Evolutionary conservation across 805 yeast genomes (phyloP).

Genomic region (Starmera amethionina): DNA sequence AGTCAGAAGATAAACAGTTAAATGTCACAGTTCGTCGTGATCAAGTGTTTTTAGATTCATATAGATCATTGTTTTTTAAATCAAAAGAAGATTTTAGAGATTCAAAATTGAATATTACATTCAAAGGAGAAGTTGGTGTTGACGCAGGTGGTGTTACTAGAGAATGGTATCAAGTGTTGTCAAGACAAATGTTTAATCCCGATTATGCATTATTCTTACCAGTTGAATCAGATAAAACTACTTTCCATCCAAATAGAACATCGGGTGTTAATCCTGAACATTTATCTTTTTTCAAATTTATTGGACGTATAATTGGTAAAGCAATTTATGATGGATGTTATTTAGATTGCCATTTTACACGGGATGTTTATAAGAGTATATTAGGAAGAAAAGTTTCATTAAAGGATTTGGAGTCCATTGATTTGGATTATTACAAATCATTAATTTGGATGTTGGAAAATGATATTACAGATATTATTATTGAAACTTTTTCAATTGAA

Average conservation of each 20-base stretch:
- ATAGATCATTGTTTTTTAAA: conserved; percentile 72
- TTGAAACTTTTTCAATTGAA: conserved; percentile 90
- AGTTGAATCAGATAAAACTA: conserved; percentile 83
- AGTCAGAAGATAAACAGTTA: conserved; percentile 34
- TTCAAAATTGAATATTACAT: conserved; percentile 68
- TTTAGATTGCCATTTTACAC: conserved; percentile 88
- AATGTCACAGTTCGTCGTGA: conserved; percentile 71
- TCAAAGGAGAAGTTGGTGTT: conserved; percentile 90
- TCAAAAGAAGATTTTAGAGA: conserved; percentile 62
- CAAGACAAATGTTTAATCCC: conserved; percentile 93
- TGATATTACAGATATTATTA: conserved; percentile 90
- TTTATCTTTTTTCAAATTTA: conserved; percentile 83
- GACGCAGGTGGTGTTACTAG: conserved; percentile 98
- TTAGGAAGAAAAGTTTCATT: conserved; percentile 72
- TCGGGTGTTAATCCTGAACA: conserved; percentile 93
- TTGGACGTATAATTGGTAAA: conserved; percentile 90
- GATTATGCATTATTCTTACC: conserved; percentile 89
- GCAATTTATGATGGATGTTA: conserved; percentile 82
- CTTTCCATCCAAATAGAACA: conserved; percentile 91
- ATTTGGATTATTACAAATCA: conserved; percentile 85
- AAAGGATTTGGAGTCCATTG: conserved; percentile 91
- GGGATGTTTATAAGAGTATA: conserved; percentile 88
- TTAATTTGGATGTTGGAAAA: conserved; percentile 94
- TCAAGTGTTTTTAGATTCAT: conserved; percentile 87
- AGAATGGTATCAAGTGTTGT: conserved; percentile 93